phyloP scores from a whole-genome alignment of 495 filamentous ascomycete species.

The Chlorociboria aeruginascens region DNA sequence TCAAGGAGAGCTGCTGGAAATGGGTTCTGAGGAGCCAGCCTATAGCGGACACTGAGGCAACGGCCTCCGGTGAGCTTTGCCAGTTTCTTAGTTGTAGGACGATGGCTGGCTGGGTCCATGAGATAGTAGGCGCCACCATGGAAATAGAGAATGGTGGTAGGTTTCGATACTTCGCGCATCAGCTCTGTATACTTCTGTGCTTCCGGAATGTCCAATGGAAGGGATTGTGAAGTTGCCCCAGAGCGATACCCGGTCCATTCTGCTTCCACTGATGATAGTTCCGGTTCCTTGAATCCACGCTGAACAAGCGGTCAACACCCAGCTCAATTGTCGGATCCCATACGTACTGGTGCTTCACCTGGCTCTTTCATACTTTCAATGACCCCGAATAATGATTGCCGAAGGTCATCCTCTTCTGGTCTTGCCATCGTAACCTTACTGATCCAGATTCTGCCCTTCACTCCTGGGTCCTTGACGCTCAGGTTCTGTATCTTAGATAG shows the following conservation, averaged over 20 bases:
- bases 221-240: constrained; percentile 40
- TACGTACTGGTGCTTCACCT: constrained; percentile 21
- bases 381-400: constrained; percentile 44
- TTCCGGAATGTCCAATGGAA: constrained; percentile 50
- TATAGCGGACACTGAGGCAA: constrained; percentile 72
- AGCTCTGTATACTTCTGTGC: constrained; percentile 58
- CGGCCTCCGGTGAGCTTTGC: constrained; percentile 42
- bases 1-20: constrained; percentile 81
- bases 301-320: too few relatives aligned
- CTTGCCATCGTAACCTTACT: constrained; percentile 47
- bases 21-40: constrained; percentile 71
- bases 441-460: constrained; percentile 77
- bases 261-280: constrained; percentile 50
- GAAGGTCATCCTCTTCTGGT: constrained; percentile 40
- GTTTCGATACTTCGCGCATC: constrained; percentile 53
- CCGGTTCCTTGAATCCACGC: constrained; percentile 36
- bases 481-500: constrained; percentile 53
- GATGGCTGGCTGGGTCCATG: constrained; percentile 64
- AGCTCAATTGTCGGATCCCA: too few relatives aligned
- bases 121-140: constrained; percentile 83
- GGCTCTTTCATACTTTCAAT: constrained; percentile 49
- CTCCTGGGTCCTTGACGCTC: constrained; percentile 46
- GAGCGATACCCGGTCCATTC: constrained; percentile 78
- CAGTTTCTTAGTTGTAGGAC: constrained; percentile 30
- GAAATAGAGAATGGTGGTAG: constrained; percentile 70